These are phyloP conservation scores for Cryptococcus neoformans DNA, from an alignment of 1,284 basidiomycete species.

Conservation along the genomic window DNA sequence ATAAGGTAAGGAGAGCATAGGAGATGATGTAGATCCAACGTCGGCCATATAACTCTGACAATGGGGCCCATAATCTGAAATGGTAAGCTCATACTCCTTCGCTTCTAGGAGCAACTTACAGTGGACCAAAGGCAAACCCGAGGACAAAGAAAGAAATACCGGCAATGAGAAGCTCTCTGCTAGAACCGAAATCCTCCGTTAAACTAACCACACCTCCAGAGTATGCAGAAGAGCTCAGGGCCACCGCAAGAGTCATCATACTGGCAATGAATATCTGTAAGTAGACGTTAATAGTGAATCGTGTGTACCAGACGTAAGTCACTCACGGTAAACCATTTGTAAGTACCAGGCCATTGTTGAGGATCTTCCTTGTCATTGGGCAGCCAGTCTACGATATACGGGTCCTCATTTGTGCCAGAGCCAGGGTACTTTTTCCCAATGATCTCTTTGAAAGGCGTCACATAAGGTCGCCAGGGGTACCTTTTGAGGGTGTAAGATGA, in stretches of 20 bases:
- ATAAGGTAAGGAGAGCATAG: slow-evolving; percentile 38
- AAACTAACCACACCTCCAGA: slow-evolving; percentile 28
- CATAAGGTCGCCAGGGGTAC: slow-evolving; percentile 36
- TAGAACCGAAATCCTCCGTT: slow-evolving; percentile 24
- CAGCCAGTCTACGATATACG: slow-evolving; percentile 48
- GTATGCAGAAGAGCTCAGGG: slow-evolving; percentile 34
- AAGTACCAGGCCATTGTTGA: slow-evolving; percentile 28
- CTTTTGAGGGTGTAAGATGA: slow-evolving; percentile 31
- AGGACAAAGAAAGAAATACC: slow-evolving; percentile 40
- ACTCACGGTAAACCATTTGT: slow-evolving; percentile 35
- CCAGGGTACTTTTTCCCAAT: slow-evolving; percentile 44
- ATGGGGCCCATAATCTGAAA: slow-evolving; percentile 39
- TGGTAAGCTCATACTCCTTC: too few relatives aligned
- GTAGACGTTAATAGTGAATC: background rate
- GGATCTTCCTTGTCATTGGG: slow-evolving; percentile 37
- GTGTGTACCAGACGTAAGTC: background rate
- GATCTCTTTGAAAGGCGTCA: slow-evolving; percentile 48
- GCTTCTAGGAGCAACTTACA: slow-evolving; percentile 4
- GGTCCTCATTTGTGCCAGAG: slow-evolving; percentile 46
- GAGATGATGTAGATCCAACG: slow-evolving; percentile 63
- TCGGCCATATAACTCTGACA: slow-evolving; percentile 57
- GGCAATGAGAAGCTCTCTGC: slow-evolving; percentile 27
- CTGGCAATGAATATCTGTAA: slow-evolving; percentile 17
- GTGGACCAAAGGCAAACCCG: slow-evolving; percentile 43
- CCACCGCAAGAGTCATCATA: slow-evolving; percentile 34